phyloP scores from a whole-genome alignment of 1,139 yeast genomes.

The Yamadazyma triangularis region DNA sequence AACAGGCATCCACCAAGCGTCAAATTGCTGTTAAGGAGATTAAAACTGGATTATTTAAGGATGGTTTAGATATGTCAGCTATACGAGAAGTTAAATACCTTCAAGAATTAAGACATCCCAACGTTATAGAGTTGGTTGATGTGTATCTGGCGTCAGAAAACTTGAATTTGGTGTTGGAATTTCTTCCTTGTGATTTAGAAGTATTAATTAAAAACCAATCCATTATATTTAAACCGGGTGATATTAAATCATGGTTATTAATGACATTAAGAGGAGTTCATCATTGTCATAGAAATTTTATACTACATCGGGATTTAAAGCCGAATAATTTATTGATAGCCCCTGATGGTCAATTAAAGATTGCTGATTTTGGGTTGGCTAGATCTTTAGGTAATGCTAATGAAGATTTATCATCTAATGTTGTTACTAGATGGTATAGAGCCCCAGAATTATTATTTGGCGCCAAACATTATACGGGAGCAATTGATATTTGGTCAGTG shows the following conservation, averaged over 20 bases:
- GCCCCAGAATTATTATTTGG: constrained; percentile 93
- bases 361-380: constrained; percentile 97
- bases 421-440: constrained; percentile 95
- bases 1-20: constrained; percentile 51
- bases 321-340: constrained; percentile 81
- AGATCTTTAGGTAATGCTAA: constrained; percentile 75
- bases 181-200: constrained; percentile 87
- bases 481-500: constrained; percentile 90
- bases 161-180: constrained; percentile 84
- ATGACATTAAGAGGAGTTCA: constrained; percentile 94
- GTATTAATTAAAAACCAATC: constrained; percentile 78
- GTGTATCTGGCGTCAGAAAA: constrained; percentile 73
- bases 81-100: constrained; percentile 90
- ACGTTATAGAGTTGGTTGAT: constrained; percentile 83
- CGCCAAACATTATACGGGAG: constrained; percentile 81
- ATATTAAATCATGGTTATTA: constrained; percentile 87
- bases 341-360: constrained; percentile 80
- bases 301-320: constrained; percentile 84
- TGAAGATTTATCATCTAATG: constrained; percentile 83
- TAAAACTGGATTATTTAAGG: constrained; percentile 90
- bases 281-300: constrained; percentile 89
- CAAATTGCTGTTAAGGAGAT: constrained; percentile 91
- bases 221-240: constrained; percentile 77
- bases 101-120: constrained; percentile 78
- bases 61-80: constrained; percentile 97